These are phyloP conservation scores for Lachancea cidri DNA, from an alignment of 805 yeast genomes.

Conservation along the genomic window DNA sequence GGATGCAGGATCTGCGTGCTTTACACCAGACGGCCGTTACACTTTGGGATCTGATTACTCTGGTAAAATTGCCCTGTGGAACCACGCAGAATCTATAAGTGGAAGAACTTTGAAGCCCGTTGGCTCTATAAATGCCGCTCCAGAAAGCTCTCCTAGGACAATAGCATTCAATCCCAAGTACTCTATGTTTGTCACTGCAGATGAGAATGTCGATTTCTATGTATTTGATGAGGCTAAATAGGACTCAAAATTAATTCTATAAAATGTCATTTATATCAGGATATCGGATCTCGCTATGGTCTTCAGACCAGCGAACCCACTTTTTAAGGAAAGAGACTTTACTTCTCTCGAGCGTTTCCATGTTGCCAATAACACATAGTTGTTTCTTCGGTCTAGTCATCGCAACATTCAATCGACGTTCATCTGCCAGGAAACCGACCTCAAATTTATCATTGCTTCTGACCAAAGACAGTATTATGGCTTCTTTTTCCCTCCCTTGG, in stretches of 20 bases:
- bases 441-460: conserved; percentile 67
- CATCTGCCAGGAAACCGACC: conserved; percentile 79
- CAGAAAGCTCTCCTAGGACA: conserved; percentile 37
- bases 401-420: conserved; percentile 83
- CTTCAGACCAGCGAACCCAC: conserved; percentile 72
- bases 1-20: conserved; percentile 52
- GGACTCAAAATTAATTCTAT: conserved; percentile 6
- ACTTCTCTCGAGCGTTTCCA: conserved; percentile 53
- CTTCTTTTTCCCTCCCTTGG: conserved; percentile 93
- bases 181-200: conserved; percentile 36
- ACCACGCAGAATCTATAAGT: conserved; percentile 33
- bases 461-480: conserved; percentile 73
- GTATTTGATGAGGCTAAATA: conserved; percentile 21
- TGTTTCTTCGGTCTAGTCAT: conserved; percentile 87
- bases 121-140: conserved; percentile 27
- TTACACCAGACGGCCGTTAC: conserved; percentile 63
- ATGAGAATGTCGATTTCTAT: conserved; percentile 34
- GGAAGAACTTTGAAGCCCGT: conserved; percentile 23
- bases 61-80: conserved; percentile 51
- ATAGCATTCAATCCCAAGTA: conserved; percentile 39
- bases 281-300: conserved; percentile 60
- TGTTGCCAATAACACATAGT: conserved; percentile 79
- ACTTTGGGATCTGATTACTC: conserved; percentile 57
- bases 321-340: conserved; percentile 44
- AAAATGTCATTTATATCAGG: conserved; percentile 46